phyloP scores from a whole-genome alignment of 2,329 filamentous ascomycete species.

The Clonostachys rosea region DNA sequence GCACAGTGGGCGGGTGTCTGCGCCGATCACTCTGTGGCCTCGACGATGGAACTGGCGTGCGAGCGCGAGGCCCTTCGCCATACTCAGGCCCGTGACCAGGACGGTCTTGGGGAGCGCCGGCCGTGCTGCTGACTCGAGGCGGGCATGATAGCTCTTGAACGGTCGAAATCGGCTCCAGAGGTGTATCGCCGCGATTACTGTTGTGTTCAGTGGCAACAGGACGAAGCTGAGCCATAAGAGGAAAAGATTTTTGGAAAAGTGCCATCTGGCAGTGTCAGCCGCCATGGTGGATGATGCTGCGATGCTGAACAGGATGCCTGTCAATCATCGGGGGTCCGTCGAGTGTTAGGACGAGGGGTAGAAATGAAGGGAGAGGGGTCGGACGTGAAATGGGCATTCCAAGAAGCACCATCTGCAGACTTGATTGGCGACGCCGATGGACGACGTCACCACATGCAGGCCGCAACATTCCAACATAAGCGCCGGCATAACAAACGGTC shows the following conservation, averaged over 20 bases:
- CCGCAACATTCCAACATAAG: too few relatives aligned
- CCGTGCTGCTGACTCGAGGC: neutral
- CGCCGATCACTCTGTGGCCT: constrained; percentile 68
- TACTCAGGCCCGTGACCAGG: constrained; percentile 68
- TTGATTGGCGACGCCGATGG: too few relatives aligned
- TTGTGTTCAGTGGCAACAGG: constrained; percentile 44
- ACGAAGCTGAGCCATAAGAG: constrained; percentile 20
- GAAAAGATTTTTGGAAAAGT: constrained; percentile 13
- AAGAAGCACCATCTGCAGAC: too few relatives aligned
- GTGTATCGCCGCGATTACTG: constrained; percentile 25
- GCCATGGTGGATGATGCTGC: too few relatives aligned
- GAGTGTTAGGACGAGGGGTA: too few relatives aligned
- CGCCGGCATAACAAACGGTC: too few relatives aligned
- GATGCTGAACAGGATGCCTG: too few relatives aligned
- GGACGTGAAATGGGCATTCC: too few relatives aligned
- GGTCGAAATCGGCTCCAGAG: constrained; percentile 4
- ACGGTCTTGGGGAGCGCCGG: constrained; percentile 35
- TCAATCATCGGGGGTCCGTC: too few relatives aligned
- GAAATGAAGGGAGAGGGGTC: too few relatives aligned
- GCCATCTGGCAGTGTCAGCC: constrained; percentile 1
- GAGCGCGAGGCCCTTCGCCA: constrained; percentile 64
- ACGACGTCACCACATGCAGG: too few relatives aligned
- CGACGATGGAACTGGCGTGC: constrained; percentile 60
- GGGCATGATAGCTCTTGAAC: neutral
- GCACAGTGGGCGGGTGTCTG: constrained; percentile 53